A percentile compares a stretch with the other conserved stretches of the same genome.
Evolutionary conservation across 345 rosid genomes (phyloP).

Genomic region (Pelargonium nanum): DNA sequence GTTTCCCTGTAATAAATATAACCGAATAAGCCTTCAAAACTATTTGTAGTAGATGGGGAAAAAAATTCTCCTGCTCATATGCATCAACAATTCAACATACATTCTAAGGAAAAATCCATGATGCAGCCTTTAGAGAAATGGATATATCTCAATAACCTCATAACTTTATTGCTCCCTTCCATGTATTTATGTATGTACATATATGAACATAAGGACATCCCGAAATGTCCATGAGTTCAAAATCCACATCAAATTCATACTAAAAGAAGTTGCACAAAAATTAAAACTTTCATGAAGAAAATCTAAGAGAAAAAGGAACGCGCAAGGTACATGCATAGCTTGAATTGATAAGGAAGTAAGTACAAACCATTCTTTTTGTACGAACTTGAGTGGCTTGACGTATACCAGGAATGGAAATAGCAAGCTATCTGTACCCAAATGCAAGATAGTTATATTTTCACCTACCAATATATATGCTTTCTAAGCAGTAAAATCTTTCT

Average conservation of each 20-base stretch:
- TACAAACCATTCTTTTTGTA: slow-evolving; percentile 59
- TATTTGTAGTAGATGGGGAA: background rate
- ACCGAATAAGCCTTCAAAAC: slow-evolving; percentile 1
- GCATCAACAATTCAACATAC: background rate
- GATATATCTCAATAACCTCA: background rate
- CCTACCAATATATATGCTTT: background rate
- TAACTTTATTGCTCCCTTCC: background rate
- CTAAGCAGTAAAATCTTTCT: background rate
- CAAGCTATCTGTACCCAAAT: slow-evolving; percentile 44
- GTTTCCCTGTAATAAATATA: slow-evolving; percentile 28
- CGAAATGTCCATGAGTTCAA: background rate
- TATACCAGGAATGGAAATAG: slow-evolving; percentile 68
- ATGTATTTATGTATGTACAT: no score
- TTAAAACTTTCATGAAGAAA: no score
- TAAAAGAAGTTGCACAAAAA: no score
- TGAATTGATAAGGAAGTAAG: slow-evolving; percentile 5
- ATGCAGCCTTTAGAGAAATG: background rate
- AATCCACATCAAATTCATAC: no score
- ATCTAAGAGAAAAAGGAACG: background rate
- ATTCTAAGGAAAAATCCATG: background rate
- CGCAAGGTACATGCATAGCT: background rate
- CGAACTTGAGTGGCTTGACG: slow-evolving; percentile 58
- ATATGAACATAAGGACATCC: background rate
- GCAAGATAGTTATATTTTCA: slow-evolving; percentile 2
- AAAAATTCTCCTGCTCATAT: background rate